Evolutionary conservation across 225 moss, liverwort and hornwort genomes (phyloP), one percentile per base, ranked within the genome.

Genomic region (Polytrichum formosum): DNA sequence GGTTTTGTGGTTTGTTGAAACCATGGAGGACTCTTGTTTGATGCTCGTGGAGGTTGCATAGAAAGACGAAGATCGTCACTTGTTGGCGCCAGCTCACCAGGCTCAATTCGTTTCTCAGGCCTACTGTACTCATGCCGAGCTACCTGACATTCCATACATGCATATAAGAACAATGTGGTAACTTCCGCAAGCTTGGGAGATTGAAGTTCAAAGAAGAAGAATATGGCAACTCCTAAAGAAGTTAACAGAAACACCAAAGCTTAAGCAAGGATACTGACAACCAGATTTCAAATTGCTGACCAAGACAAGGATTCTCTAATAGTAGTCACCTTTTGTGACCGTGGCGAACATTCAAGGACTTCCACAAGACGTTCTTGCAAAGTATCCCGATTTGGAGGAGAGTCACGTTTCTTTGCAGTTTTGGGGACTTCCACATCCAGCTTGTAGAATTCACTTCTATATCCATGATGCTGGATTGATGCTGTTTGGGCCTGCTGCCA

Each of bases 301-400:
- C 54, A 5, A 69, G 53, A 46, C 9, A 35, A 62, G 28, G 72
- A 23, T 9, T 6, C 22, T 53, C 1, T 9, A 6, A 61, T 4
- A 2, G 5, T 1, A 67, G 22, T 21, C 77, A 94, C 90, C 92
- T 94, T 94, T 28, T 71, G 89, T 2, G 97, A 91, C 27, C 97
- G 81, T 61, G 89, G 81, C 67, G 89, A 86, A 75, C 89, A 91
- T 83, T 98, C 97, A 18, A 98, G 81, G 5, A 91, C 97, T 82
- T 98, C 97, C 6, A 98, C 97, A 72, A 98, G 92, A 31, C 97
- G 92, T 65, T 98, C 97, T 70, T 98, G 94, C 61, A 98, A 73
- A 18, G 97, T 91, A 81, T 98, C 97, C 63, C 94, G 87, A 63
- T 86, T 90, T 0, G 2, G n/a, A 25, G 92, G 92, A 61, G 89